A percentile compares a stretch with the other conserved stretches of the same genome.
These are phyloP conservation scores for Hyaloscypha variabilis DNA, from an alignment of 495 filamentous ascomycete species.

Conservation along the genomic window DNA sequence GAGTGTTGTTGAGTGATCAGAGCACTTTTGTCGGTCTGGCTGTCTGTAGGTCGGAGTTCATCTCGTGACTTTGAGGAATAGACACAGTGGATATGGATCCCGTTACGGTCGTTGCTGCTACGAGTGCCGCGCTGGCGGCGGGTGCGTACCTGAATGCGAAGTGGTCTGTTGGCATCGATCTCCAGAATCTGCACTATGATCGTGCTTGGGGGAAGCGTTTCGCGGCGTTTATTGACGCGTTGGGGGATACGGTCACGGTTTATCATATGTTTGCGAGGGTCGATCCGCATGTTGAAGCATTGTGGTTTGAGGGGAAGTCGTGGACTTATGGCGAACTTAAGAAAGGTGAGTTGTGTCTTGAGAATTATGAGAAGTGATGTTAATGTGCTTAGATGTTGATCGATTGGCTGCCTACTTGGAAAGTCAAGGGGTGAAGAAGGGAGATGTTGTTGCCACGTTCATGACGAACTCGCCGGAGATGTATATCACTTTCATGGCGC, in stretches of 20 bases:
- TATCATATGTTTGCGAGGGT: slow-evolving; percentile 49
- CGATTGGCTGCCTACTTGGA: slow-evolving; percentile 47
- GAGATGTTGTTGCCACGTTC: slow-evolving; percentile 50
- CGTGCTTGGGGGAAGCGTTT: slow-evolving; percentile 40
- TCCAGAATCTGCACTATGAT: slow-evolving; percentile 39
- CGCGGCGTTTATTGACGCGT: slow-evolving; percentile 39
- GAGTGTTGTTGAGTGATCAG: too few species aligned
- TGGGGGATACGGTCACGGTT: slow-evolving; percentile 47
- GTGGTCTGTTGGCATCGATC: slow-evolving; percentile 45
- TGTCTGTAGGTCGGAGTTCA: too few species aligned
- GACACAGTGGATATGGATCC: slow-evolving; percentile 30
- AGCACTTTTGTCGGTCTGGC: too few species aligned
- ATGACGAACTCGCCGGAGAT: slow-evolving; percentile 39
- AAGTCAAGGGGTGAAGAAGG: slow-evolving; percentile 38
- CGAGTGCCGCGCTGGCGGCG: slow-evolving; percentile 44
- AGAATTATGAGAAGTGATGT: background rate
- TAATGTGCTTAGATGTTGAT: slow-evolving; percentile 41
- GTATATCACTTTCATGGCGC: slow-evolving; percentile 26
- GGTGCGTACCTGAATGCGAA: slow-evolving; percentile 55
- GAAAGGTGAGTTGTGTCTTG: slow-evolving; percentile 38
- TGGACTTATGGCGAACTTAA: slow-evolving; percentile 54
- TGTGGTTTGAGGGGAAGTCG: slow-evolving; percentile 55
- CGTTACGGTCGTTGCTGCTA: slow-evolving; percentile 38
- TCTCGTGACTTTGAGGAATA: background rate
- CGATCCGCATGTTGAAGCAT: slow-evolving; percentile 38